phyloP scores from a whole-genome alignment of 176 grass and related monocot species.

The Melocanna baccifera region DNA sequence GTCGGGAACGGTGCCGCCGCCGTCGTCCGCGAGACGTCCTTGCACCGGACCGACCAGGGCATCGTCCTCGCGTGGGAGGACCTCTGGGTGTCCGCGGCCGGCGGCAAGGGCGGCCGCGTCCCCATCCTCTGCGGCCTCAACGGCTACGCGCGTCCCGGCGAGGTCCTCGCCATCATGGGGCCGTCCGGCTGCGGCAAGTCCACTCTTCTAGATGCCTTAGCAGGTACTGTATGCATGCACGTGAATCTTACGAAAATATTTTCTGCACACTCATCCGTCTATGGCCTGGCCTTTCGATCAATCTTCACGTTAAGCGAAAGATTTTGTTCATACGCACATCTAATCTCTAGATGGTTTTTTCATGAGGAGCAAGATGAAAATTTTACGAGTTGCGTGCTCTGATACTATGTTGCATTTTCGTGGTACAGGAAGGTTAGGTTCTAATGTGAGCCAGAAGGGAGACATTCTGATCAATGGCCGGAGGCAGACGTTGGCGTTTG shows the following conservation, averaged over 20 bases:
- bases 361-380: not conserved
- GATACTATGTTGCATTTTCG: not conserved
- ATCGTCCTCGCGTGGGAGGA: slow-evolving; percentile 79
- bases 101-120: slow-evolving; percentile 38
- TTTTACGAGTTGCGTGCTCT: not conserved
- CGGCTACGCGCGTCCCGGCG: slow-evolving; percentile 66
- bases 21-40: slow-evolving; percentile 22
- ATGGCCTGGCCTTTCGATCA: not conserved
- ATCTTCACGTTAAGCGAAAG: not conserved
- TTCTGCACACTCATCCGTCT: not conserved
- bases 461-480: slow-evolving; percentile 78
- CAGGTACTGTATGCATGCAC: slow-evolving; percentile 38
- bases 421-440: slow-evolving; percentile 58
- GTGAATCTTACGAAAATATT: not conserved
- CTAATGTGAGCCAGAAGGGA: slow-evolving; percentile 61
- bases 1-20: not conserved
- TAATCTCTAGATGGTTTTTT: not conserved
- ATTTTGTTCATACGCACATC: not conserved
- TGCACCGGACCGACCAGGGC: slow-evolving; percentile 38
- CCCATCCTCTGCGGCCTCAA: slow-evolving; percentile 68
- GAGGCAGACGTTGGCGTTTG: slow-evolving; percentile 62
- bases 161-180: slow-evolving; percentile 89
- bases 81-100: slow-evolving; percentile 60
- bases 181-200: slow-evolving; percentile 97
- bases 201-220: slow-evolving; percentile 85